Evolutionary conservation across 2,329 filamentous ascomycete genomes (phyloP).

Genomic region (Apiospora kogelbergensis): DNA sequence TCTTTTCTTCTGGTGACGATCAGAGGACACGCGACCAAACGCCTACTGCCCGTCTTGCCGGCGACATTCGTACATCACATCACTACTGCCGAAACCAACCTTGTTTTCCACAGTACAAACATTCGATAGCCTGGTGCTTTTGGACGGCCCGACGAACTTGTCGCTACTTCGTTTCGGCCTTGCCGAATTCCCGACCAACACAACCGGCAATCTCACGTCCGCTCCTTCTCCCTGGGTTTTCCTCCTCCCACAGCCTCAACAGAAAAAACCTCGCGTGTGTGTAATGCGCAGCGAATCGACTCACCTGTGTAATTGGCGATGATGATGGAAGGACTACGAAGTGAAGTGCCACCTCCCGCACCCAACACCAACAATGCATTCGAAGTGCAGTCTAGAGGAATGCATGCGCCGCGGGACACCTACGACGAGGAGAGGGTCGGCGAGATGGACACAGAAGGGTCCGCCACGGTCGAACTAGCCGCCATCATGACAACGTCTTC

Average conservation of each 20-base stretch:
- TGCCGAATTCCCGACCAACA: not conserved
- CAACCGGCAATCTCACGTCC: slow-evolving; percentile 1
- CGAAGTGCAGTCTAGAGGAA: slow-evolving; percentile 23
- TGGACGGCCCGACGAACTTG: slow-evolving; percentile 3
- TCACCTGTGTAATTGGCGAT: slow-evolving; percentile 12
- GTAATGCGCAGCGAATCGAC: slow-evolving; percentile 14
- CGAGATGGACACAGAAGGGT: slow-evolving; percentile 32
- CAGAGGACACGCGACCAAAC: slow-evolving; percentile 5
- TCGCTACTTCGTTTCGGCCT: slow-evolving; percentile 2
- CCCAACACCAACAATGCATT: slow-evolving; percentile 21
- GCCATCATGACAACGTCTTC: slow-evolving; percentile 48
- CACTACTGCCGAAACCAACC: not conserved
- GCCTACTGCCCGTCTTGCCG: not conserved
- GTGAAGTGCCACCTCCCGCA: slow-evolving; percentile 15
- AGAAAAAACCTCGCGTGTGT: not conserved
- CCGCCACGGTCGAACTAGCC: slow-evolving; percentile 42
- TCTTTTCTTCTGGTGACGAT: not conserved
- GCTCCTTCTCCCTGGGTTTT: not conserved
- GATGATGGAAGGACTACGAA: slow-evolving; percentile 25
- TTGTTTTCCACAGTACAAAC: not conserved
- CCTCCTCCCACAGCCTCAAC: not conserved
- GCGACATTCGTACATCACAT: not conserved
- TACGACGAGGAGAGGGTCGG: slow-evolving; percentile 24
- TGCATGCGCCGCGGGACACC: slow-evolving; percentile 25
- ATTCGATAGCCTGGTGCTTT: slow-evolving; percentile 5